Conservation (phyloP, 1,284 basidiomycete species). For the Dichomitus squalens region DNA sequence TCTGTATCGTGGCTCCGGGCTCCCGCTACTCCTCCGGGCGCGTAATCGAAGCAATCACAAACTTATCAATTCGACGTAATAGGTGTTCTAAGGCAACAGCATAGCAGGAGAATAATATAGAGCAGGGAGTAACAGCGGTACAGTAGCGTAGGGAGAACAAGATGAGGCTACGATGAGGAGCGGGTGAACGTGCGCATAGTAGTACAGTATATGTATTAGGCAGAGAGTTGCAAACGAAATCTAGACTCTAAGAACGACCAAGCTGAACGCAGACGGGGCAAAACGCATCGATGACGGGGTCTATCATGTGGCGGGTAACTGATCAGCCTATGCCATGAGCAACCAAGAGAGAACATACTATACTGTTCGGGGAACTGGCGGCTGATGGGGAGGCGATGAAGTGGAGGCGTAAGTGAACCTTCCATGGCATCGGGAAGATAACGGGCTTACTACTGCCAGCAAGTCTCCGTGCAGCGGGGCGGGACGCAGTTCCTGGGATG, state of each 20-base stretch:
- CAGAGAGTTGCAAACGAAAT: neutral
- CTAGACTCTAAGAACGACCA: slow-evolving; percentile 24
- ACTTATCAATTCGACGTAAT: slow-evolving; percentile 16
- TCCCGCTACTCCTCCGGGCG: slow-evolving; percentile 1
- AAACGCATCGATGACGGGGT: slow-evolving; percentile 44
- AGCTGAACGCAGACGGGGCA: slow-evolving; percentile 43
- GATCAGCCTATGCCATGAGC: slow-evolving; percentile 6
- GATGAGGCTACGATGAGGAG: neutral
- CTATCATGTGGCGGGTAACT: slow-evolving; percentile 32
- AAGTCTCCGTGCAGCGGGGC: slow-evolving; percentile 58
- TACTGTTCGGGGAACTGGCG: slow-evolving; percentile 71
- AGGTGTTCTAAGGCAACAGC: slow-evolving; percentile 15
- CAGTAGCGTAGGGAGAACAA: slow-evolving; percentile 16
- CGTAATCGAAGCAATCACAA: slow-evolving; percentile 18
- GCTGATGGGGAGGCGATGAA: slow-evolving; percentile 38
- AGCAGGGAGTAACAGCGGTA: slow-evolving; percentile 18
- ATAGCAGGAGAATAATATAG: slow-evolving; percentile 18
- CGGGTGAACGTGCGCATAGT: slow-evolving; percentile 3
- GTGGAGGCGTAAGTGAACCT: slow-evolving; percentile 19
- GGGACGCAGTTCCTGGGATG: slow-evolving; percentile 64
- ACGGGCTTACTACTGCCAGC: slow-evolving; percentile 73
- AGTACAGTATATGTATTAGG: slow-evolving; percentile 4
- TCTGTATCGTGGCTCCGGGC: neutral
- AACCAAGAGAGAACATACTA: slow-evolving; percentile 38
- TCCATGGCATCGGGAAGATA: neutral